Percentiles rank a stretch among this genome's conserved stretches.
These are phyloP conservation scores for Metschnikowia arizonensis DNA, from an alignment of 805 yeast genomes.

Conservation along the genomic window DNA sequence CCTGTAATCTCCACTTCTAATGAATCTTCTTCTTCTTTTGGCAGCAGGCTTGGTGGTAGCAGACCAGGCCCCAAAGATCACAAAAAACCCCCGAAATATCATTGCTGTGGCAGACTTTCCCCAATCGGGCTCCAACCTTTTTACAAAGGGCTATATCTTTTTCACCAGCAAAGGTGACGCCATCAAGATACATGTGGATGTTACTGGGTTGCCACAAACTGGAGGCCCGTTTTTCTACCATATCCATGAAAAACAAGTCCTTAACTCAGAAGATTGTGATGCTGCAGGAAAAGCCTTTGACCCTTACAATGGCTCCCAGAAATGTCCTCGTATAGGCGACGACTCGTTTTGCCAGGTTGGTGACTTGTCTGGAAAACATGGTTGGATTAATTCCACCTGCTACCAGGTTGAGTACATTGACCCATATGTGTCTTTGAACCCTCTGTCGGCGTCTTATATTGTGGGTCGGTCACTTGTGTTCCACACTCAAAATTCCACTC, in stretches of 20 bases:
- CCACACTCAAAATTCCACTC: conserved; percentile 12
- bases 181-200: conserved; percentile 64
- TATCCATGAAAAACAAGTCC: conserved; percentile 57
- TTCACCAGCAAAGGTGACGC: conserved; percentile 58
- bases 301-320: conserved; percentile 53
- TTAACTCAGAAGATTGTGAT: conserved; percentile 47
- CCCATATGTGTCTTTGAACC: conserved; percentile 60
- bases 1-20: not conserved
- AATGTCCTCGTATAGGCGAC: conserved; percentile 47
- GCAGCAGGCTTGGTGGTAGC: conserved; percentile 20
- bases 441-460: conserved; percentile 51
- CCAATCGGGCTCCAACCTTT: conserved; percentile 13
- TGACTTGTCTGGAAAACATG: conserved; percentile 76
- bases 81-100: conserved; percentile 46
- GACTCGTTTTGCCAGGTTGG: conserved; percentile 67
- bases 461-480: conserved; percentile 47
- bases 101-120: conserved; percentile 59
- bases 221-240: conserved; percentile 72
- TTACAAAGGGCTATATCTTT: conserved; percentile 40
- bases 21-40: conserved; percentile 1
- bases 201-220: conserved; percentile 61
- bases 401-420: conserved; percentile 61
- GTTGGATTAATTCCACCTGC: conserved; percentile 65
- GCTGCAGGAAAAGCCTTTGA: conserved; percentile 56
- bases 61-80: conserved; percentile 47